Percentiles rank a stretch among this genome's conserved stretches.
phyloP scores from a whole-genome alignment of 2,329 filamentous ascomycete species.

The Biscogniauxia sp. region DNA sequence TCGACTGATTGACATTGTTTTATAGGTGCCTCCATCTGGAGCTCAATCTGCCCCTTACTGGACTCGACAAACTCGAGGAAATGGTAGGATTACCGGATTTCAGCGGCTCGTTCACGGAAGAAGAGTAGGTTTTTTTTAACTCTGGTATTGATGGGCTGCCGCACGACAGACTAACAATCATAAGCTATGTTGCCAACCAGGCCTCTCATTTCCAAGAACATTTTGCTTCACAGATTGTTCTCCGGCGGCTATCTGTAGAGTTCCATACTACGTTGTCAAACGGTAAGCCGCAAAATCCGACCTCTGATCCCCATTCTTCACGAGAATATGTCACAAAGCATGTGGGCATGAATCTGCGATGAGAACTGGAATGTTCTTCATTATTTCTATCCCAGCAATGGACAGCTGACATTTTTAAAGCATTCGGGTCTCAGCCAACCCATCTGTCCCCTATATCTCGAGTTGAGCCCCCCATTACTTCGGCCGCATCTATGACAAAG shows the following conservation, averaged over 20 bases:
- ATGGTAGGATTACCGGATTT: constrained; percentile 56
- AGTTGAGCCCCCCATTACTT: constrained; percentile 11
- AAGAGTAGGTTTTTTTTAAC: constrained; percentile 35
- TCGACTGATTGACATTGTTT: constrained; percentile 13
- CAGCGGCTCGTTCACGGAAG: constrained; percentile 44
- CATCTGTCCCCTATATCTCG: constrained; percentile 7
- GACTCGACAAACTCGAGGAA: constrained; percentile 51
- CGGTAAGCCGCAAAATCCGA: constrained; percentile 38
- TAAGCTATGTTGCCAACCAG: constrained; percentile 43
- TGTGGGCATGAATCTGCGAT: background rate
- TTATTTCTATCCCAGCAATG: background rate
- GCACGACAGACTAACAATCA: background rate
- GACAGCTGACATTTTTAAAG: constrained; percentile 5
- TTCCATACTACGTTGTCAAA: constrained; percentile 52
- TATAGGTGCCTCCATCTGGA: constrained; percentile 54
- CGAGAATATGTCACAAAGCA: background rate
- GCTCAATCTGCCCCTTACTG: constrained; percentile 55
- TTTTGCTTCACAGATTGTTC: constrained; percentile 58
- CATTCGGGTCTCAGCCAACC: constrained; percentile 7
- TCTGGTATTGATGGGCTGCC: background rate
- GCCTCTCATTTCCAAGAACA: constrained; percentile 55
- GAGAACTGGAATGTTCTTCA: background rate
- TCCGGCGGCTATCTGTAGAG: constrained; percentile 51
- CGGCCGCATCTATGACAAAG: constrained; percentile 41
- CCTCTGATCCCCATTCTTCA: background rate